phyloP scores from a whole-genome alignment of 345 rosid genomes.

The Citrus unshiu region DNA sequence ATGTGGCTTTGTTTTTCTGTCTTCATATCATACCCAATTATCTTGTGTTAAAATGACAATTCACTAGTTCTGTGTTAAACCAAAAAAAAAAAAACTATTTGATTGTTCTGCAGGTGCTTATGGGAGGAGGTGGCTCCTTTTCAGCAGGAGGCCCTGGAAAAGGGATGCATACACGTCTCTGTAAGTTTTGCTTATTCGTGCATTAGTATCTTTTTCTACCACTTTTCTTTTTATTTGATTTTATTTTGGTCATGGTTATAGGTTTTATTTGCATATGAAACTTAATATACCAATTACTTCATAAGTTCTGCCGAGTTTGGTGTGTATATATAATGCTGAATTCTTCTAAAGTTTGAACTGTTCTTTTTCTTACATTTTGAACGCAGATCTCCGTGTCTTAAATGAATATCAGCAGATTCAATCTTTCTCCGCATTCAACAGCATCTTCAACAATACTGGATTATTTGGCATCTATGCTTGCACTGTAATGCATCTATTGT shows the following conservation, averaged over 20 bases:
- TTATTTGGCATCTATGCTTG: slow-evolving; percentile 73
- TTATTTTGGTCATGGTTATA: neutral
- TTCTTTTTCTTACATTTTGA: slow-evolving; percentile 10
- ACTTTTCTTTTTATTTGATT: neutral
- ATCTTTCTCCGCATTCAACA: slow-evolving; percentile 72
- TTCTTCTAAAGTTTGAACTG: slow-evolving; percentile 5
- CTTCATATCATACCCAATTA: neutral
- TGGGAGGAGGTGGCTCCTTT: slow-evolving; percentile 99
- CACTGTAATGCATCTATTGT: slow-evolving; percentile 43
- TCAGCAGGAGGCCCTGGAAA: slow-evolving; percentile 98
- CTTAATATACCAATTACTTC: neutral
- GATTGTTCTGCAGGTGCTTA: slow-evolving; percentile 57
- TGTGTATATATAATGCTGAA: neutral
- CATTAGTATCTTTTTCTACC: neutral
- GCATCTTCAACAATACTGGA: slow-evolving; percentile 63
- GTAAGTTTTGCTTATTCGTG: slow-evolving; percentile 45
- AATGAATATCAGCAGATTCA: slow-evolving; percentile 54
- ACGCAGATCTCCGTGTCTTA: slow-evolving; percentile 56
- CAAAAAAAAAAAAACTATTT: neutral
- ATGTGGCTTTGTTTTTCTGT: neutral
- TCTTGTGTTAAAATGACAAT: neutral
- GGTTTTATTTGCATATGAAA: neutral
- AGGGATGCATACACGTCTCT: slow-evolving; percentile 90
- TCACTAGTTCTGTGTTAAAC: neutral
- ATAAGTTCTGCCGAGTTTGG: neutral